Base-by-base conservation (phyloP, 2,329 filamentous ascomycete species). In the Pochonia chlamydosporia region DNA sequence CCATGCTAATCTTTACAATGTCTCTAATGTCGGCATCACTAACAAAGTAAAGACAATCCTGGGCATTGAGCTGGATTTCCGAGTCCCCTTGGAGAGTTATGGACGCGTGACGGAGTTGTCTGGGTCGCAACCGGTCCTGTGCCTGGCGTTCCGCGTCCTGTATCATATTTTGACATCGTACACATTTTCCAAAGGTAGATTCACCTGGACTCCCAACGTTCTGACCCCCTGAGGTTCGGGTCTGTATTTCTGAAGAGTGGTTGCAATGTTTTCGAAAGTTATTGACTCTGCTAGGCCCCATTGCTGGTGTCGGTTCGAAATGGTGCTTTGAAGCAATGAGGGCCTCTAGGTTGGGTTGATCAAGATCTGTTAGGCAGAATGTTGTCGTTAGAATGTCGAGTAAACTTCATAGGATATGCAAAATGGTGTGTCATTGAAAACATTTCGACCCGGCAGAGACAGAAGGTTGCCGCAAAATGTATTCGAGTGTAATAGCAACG, bases 21-120 rank as follows among this genome's bases (percentile, higher is more conserved):
- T 54, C 51, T 21, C 45, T 44, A 25, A 50, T 41, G 31, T 50
- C 48, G 24, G 31, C 43, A 20, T 54, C 51, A 23, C 45, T 54
- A 35, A 55, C 23, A 28, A 53, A 43, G 43, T 53, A 55, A n/a
- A 52, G 21, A 8, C 35, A 30, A 5, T 33, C 48, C n/a, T 41
- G 37, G 10, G 40, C 39, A 16, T 23, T 26, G 9, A 9, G 39
- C 4, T n/a, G 39, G 6, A 31, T 33, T 14, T 24, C 43, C 13
- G 31, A 28, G 11, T 43, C 33, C 13, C 40, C 46, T 10, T 37
- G 23, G 6, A 49, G 26, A n/a, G 41, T 44, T 13, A 49, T 21
- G 7, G 24, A 33, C 5, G 40, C 40, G 18, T 36, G 45, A 23
- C 18, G 43, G 24, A 47, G 45, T 3, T 35, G 43, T 11, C 40